These are phyloP conservation scores for Deinandra increscens DNA, from an alignment of 129 eudicot genomes.

Conservation along the genomic window DNA sequence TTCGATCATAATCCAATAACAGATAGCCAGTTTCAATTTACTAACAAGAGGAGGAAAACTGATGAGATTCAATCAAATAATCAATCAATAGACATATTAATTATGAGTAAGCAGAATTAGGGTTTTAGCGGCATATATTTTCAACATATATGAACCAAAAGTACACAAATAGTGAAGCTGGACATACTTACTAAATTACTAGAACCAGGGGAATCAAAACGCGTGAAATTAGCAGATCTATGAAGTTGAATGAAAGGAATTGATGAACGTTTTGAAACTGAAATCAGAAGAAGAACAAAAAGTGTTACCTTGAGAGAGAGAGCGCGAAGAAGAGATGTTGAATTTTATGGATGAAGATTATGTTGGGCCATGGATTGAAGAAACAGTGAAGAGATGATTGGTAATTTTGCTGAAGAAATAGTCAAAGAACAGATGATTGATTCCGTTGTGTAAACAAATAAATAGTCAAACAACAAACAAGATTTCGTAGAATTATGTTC, in stretches of 20 bases:
- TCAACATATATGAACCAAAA: too few species aligned
- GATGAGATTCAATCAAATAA: background rate
- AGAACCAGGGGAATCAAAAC: conserved; percentile 2
- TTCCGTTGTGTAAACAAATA: too few species aligned
- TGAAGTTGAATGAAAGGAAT: background rate
- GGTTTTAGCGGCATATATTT: background rate
- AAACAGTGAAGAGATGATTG: background rate
- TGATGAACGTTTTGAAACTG: background rate
- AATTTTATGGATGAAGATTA: too few species aligned
- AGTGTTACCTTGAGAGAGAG: too few species aligned
- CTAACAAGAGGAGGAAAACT: too few species aligned
- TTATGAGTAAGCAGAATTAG: background rate
- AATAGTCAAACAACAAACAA: background rate
- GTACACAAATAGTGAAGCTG: background rate
- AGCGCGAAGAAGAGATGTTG: too few species aligned
- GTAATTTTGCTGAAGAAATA: background rate
- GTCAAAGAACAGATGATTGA: background rate
- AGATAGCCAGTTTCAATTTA: too few species aligned
- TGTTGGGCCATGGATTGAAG: too few species aligned
- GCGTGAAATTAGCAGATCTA: conserved; percentile 21
- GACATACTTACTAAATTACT: background rate
- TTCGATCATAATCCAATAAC: too few species aligned
- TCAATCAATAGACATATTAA: background rate
- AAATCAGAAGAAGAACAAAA: background rate
- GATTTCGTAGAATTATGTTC: too few species aligned